Percentiles rank a stretch among this genome's conserved stretches.
phyloP scores from a whole-genome alignment of 2,329 filamentous ascomycete species.

The Lomentospora prolificans region DNA sequence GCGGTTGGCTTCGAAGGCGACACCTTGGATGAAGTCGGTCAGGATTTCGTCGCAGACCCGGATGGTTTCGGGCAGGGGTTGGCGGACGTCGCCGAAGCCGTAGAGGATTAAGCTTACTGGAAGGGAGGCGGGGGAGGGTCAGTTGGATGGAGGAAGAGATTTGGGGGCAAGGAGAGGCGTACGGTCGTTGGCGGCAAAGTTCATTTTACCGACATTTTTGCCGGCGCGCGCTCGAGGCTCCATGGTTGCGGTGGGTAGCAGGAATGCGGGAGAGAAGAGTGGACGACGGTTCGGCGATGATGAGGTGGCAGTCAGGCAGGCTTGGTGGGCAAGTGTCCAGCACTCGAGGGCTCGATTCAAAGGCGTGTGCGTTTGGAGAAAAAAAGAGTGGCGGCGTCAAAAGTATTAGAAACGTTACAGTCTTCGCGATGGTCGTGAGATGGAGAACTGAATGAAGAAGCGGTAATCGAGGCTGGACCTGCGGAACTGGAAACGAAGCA shows the following conservation, averaged over 20 bases:
- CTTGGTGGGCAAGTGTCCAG: background rate
- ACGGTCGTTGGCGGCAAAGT: constrained; percentile 66
- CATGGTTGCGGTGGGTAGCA: constrained; percentile 29
- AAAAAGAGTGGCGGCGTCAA: no score
- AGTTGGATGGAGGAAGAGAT: background rate
- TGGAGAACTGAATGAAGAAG: background rate
- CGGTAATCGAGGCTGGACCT: background rate
- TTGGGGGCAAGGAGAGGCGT: constrained; percentile 19
- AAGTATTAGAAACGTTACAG: background rate
- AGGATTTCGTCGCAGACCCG: constrained; percentile 88
- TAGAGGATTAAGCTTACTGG: constrained; percentile 65
- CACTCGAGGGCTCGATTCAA: background rate
- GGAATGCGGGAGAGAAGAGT: background rate
- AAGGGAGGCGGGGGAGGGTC: constrained; percentile 2
- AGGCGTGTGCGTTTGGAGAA: no score
- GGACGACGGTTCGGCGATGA: background rate
- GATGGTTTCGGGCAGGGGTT: constrained; percentile 74
- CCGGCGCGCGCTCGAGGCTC: constrained; percentile 69
- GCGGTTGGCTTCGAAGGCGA: constrained; percentile 80
- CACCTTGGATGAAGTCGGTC: constrained; percentile 91
- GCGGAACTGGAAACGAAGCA: no score
- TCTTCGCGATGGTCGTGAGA: background rate
- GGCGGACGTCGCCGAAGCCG: constrained; percentile 67
- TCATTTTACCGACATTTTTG: constrained; percentile 75
- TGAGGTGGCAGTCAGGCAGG: background rate